Evolutionary conservation across 2,329 filamentous ascomycete genomes (phyloP), one percentile per base, ranked within the genome.

Genomic region (Arthrobotrys entomopaga): DNA sequence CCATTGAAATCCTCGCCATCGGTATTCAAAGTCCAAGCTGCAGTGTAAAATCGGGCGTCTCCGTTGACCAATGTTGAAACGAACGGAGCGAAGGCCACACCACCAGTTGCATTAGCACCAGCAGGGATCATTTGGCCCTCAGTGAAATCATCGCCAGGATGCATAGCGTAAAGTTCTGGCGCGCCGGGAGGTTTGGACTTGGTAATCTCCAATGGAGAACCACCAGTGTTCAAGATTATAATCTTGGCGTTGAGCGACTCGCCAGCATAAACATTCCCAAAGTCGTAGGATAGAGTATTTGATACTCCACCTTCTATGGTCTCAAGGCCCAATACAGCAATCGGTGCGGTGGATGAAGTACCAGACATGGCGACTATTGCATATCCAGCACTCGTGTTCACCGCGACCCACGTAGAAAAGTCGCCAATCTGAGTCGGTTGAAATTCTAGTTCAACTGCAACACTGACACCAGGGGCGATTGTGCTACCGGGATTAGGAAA

Each of bases 1-100:
- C 82, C 79, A 2, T 82, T 82, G 54, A 83, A 83, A 3, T 72
- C 80, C 2, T 81, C 77, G 66, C 83, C 83, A 63, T 83, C 81
- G 2, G 81, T 82, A 66, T 83, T 84, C 42, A 84, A 77, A n/a
- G 80, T 81, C 83, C 83, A 84, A 5, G 78, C 71, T 48, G 79
- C 79, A 0, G 69, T 77, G 1, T 81, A 77, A 10, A 73, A 56
- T 38, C 80, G 79, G 8, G 76, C 67, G 11, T 73, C 29, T 58
- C 56, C 48, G 22, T 73, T 73, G 26, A 73, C 38, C 4, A 56
- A 15, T 7, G 46, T 34, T 56, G 54, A n/a, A 6, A 34, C 42
- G 43, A 73, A 75, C 0, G 78, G 16, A 77, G 79, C 79, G 43
- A 82, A 80, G 1, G 80, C 79, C 0, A 82, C 79, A 19, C 77